phyloP scores from a whole-genome alignment of 1,284 basidiomycete genomes.

The Cryptococcus deneoformans region DNA sequence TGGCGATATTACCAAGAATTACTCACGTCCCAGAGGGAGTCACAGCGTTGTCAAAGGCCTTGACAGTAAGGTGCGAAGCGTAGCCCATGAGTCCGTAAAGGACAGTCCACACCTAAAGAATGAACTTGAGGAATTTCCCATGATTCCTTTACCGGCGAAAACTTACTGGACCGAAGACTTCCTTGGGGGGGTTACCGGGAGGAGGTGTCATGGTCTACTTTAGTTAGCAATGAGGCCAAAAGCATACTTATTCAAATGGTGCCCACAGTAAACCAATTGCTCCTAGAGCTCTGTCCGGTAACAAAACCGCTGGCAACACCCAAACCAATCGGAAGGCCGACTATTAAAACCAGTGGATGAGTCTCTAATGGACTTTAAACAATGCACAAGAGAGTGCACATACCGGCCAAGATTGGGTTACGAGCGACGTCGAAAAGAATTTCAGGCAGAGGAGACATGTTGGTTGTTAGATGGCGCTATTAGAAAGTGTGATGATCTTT shows the following conservation, averaged over 20 bases:
- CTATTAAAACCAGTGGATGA: constrained; percentile 12
- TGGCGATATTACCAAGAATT: not conserved
- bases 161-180: constrained; percentile 57
- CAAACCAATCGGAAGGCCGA: constrained; percentile 61
- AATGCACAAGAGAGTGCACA: not conserved
- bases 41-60: constrained; percentile 56
- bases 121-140: not conserved
- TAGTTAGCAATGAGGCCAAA: not conserved
- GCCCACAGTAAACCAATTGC: constrained; percentile 62
- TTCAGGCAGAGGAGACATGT: constrained; percentile 48
- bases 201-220: constrained; percentile 35
- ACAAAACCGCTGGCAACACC: constrained; percentile 58
- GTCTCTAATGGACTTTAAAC: not conserved
- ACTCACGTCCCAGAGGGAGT: constrained; percentile 53
- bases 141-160: not conserved
- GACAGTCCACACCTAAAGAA: constrained; percentile 26
- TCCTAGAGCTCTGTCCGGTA: constrained; percentile 51
- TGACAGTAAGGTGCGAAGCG: constrained; percentile 65
- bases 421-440: constrained; percentile 59
- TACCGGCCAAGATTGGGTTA: constrained; percentile 58
- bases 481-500: not conserved
- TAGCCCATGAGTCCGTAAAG: constrained; percentile 62
- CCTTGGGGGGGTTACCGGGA: constrained; percentile 52
- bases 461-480: not conserved
- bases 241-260: not conserved